Base-by-base conservation (phyloP, 495 filamentous ascomycete species). In the Aspergillus cavernicola region DNA sequence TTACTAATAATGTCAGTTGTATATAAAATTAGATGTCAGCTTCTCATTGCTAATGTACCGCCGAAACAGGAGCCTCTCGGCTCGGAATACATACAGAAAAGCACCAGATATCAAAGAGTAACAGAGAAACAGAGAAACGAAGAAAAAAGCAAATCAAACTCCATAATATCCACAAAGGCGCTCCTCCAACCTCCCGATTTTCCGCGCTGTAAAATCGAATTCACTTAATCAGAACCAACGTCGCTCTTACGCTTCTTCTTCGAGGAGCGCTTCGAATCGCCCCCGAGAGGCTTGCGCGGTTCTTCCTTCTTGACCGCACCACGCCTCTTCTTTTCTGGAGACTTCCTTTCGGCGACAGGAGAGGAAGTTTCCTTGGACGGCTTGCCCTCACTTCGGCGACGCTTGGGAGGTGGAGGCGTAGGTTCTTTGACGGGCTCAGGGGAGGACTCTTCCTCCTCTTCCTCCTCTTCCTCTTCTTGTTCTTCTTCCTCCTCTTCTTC, bases 241-340 rank as follows among this genome's bases (percentile, higher is more conserved):
- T 77, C 74, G 60, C 77, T 79, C 80, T 86, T 87, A 65, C 85
- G 83, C 81, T 88, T 89, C 79, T 85, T 86, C 54, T 71, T 71
- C 9, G 22, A 4, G 4, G 24, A 33, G 61, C 74, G 72, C 80
- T 81, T 82, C 44, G 58, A 60, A 49, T 83, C 76, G 4, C 57
- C 52, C 13, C 70, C 70, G 16, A 73, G 63, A 9, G 77, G 44
- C 76, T 86, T 86, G 68, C 75, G 80, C 69, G 44, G 72, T 75
- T 23, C 69, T 35, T 80, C 74, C 55, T 78, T 74, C 58, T 75
- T 74, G 4, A 59, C 53, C 16, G 67, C 50, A 32, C 69, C 59
- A 37, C 66, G 65, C 61, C 70, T 74, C 62, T 72, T 74, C 64
- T 73, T 74, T 54, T 72, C 74, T 1, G 71, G 67, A 7, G 69